Conservation (phyloP, 176 grass and related monocot species). For the Oryza longistaminata region DNA sequence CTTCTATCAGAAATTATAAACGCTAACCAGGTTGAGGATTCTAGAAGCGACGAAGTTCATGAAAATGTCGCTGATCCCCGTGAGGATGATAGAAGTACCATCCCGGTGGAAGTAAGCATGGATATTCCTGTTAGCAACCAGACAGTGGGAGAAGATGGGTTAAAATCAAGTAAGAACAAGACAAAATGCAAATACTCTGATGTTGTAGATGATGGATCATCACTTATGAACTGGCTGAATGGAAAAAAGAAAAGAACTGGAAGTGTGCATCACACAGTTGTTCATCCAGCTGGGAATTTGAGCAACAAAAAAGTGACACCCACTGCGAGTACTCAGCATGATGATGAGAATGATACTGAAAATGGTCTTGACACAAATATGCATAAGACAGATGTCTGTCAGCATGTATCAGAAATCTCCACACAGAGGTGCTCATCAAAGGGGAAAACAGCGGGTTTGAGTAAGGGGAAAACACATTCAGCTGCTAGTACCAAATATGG, state of each 20-base stretch:
- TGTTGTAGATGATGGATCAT: constrained; percentile 58
- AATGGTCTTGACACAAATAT: constrained; percentile 25
- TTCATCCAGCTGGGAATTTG: constrained; percentile 21
- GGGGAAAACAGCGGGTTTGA: constrained; percentile 22
- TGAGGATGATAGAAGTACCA: constrained; percentile 36
- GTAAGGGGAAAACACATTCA: constrained; percentile 21
- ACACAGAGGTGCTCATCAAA: constrained; percentile 34
- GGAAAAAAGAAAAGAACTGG: constrained; percentile 54
- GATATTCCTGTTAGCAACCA: constrained; percentile 25
- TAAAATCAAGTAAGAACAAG: constrained; percentile 32
- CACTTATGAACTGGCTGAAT: constrained; percentile 65
- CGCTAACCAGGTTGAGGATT: background rate
- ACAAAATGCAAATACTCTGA: constrained; percentile 42
- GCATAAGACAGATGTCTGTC: constrained; percentile 15
- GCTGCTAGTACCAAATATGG: background rate
- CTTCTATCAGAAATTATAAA: constrained; percentile 66
- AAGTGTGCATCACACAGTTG: constrained; percentile 1
- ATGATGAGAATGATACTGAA: constrained; percentile 13
- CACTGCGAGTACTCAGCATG: constrained; percentile 21
- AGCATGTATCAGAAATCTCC: constrained; percentile 16
- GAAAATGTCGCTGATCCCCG: constrained; percentile 20
- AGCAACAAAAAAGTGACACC: constrained; percentile 38
- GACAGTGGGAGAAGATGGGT: constrained; percentile 29
- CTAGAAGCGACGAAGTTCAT: constrained; percentile 32
- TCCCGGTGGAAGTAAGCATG: constrained; percentile 24